Percentiles rank a stretch among this genome's conserved stretches.
These are phyloP conservation scores for Talaromyces pinophilus DNA, from an alignment of 2,329 filamentous ascomycete genomes.

Conservation along the genomic window DNA sequence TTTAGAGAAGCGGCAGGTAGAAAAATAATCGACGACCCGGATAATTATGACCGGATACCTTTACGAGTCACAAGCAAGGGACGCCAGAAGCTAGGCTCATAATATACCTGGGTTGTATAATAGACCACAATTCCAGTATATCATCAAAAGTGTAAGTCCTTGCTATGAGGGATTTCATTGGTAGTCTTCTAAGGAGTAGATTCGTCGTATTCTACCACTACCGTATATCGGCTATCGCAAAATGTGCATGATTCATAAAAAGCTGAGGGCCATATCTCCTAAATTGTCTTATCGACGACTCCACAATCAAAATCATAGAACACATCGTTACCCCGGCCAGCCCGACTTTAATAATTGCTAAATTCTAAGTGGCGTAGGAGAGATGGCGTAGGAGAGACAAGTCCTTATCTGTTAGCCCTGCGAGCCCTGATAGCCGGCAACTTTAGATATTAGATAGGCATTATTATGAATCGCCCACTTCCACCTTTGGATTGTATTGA, in stretches of 20 bases:
- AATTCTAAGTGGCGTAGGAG: not conserved
- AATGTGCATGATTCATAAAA: not conserved
- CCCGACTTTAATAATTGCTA: not conserved
- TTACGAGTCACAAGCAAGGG: too few relatives aligned
- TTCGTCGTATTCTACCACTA: not conserved
- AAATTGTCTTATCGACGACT: not conserved
- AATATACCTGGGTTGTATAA: not conserved
- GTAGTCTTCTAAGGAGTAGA: not conserved
- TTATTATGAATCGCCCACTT: not conserved
- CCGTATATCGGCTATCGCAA: not conserved
- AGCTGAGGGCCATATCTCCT: not conserved
- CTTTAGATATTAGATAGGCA: slow-evolving; percentile 3
- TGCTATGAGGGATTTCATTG: not conserved
- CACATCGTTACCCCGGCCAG: not conserved
- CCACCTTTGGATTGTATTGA: not conserved
- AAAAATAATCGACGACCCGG: not conserved
- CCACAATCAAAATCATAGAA: not conserved
- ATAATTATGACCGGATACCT: not conserved
- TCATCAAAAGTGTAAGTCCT: not conserved
- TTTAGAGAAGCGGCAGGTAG: not conserved
- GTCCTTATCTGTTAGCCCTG: not conserved
- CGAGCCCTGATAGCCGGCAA: not conserved
- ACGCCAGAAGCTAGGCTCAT: too few relatives aligned
- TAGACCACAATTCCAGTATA: not conserved
- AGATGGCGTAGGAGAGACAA: not conserved